A percentile compares a stretch with the other conserved stretches of the same genome.
Evolutionary conservation across 129 eudicot genomes (phyloP).

Genomic region (Saposhnikovia divaricata): DNA sequence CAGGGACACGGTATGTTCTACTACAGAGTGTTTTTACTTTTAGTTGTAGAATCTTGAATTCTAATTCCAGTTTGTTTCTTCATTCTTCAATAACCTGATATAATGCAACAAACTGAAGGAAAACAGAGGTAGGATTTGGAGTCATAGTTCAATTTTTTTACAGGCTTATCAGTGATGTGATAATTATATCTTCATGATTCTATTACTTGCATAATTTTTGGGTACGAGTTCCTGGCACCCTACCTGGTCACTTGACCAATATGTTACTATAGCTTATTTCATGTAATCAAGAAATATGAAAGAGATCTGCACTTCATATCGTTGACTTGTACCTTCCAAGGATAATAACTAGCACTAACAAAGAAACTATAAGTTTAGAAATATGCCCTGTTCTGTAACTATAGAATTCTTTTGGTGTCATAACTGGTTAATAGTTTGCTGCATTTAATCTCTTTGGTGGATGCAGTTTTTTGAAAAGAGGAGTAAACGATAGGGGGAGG

Average conservation of each 20-base stretch:
- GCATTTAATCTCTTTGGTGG: not conserved
- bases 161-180: too few relatives aligned
- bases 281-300: not conserved
- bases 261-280: not conserved
- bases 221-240: not conserved
- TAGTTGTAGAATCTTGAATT: not conserved
- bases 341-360: not conserved
- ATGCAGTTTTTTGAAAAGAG: conserved; percentile 84
- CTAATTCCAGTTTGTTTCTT: not conserved
- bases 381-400: not conserved
- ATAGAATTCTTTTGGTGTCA: not conserved
- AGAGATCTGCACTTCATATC: not conserved
- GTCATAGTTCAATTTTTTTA: too few relatives aligned
- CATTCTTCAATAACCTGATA: too few relatives aligned
- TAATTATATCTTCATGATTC: not conserved
- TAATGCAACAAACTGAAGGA: too few relatives aligned
- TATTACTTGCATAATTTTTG: not conserved
- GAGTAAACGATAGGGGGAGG: conserved; percentile 93
- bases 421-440: not conserved
- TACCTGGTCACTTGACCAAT: not conserved
- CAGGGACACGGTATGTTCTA: conserved; percentile 81
- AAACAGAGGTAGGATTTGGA: too few relatives aligned
- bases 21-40: conserved; percentile 7
- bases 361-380: not conserved
- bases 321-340: not conserved